Conservation (phyloP, 805 yeast genomes). For the Pichia rugopelliculosa region DNA sequence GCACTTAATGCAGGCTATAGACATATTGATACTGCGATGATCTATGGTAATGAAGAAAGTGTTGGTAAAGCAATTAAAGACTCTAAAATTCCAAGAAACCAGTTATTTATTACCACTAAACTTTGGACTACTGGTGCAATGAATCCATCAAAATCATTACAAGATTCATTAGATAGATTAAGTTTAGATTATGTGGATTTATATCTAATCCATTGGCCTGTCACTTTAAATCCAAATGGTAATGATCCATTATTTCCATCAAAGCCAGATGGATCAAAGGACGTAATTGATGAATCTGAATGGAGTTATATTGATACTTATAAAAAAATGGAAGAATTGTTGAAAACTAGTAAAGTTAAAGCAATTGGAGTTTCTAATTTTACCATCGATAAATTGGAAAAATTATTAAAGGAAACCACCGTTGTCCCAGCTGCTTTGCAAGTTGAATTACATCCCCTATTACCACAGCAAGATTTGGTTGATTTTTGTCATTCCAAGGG, state of each 20-base stretch:
- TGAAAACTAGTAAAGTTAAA: conserved; percentile 44
- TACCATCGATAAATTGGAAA: conserved; percentile 45
- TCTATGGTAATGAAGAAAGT: conserved; percentile 56
- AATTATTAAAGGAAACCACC: conserved; percentile 44
- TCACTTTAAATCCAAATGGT: conserved; percentile 32
- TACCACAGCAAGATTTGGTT: conserved; percentile 57
- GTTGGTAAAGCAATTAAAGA: conserved; percentile 54
- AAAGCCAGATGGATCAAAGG: conserved; percentile 28
- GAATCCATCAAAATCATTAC: conserved; percentile 40
- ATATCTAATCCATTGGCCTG: conserved; percentile 65
- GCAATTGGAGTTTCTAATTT: conserved; percentile 81
- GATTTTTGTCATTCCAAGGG: conserved; percentile 45
- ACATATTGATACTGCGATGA: conserved; percentile 73
- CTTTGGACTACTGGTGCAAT: conserved; percentile 39
- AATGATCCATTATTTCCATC: conserved; percentile 33
- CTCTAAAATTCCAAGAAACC: conserved; percentile 49
- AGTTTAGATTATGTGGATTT: conserved; percentile 58
- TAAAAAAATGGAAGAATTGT: conserved; percentile 55
- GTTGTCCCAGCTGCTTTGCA: conserved; percentile 67
- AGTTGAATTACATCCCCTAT: conserved; percentile 67
- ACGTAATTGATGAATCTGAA: conserved; percentile 24
- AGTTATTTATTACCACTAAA: conserved; percentile 58
- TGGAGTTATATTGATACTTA: conserved; percentile 51
- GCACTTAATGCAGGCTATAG: conserved; percentile 65
- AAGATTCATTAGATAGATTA: conserved; percentile 42